These are phyloP conservation scores for Russula lepida DNA, from an alignment of 768 basidiomycete species.

Conservation along the genomic window DNA sequence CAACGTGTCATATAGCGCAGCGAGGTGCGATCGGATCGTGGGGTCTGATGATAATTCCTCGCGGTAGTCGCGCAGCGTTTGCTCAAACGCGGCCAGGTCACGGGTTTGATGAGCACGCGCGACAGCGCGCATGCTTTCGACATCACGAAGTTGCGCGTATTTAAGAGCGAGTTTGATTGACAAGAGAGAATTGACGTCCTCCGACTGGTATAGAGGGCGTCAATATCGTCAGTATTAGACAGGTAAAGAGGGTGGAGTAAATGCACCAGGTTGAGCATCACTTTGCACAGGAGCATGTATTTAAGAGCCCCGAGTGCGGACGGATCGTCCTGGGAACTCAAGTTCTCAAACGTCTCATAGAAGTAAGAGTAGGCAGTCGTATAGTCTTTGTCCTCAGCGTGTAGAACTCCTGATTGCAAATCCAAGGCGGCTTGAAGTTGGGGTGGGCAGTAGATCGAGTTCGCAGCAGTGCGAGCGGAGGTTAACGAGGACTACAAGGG, in stretches of 20 bases:
- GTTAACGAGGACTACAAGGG: constrained; percentile 69
- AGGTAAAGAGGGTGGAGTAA: not conserved
- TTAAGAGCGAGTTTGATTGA: constrained; percentile 82
- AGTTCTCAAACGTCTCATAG: constrained; percentile 91
- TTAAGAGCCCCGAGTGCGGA: constrained; percentile 79
- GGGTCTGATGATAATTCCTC: constrained; percentile 91
- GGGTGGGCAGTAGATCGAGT: constrained; percentile 89
- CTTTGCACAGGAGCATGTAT: constrained; percentile 97
- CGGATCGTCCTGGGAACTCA: constrained; percentile 60
- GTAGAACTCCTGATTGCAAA: constrained; percentile 70
- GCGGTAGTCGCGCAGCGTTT: constrained; percentile 77
- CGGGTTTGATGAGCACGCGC: constrained; percentile 91
- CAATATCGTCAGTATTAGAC: not conserved
- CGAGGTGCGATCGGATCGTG: constrained; percentile 90
- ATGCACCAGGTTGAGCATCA: constrained; percentile 91
- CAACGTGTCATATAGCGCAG: constrained; percentile 90
- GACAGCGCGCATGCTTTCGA: constrained; percentile 93
- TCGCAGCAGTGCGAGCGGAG: constrained; percentile 86
- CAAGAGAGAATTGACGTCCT: constrained; percentile 84
- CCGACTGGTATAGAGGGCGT: constrained; percentile 49
- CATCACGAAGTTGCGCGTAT: constrained; percentile 80
- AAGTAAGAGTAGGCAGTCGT: constrained; percentile 97
- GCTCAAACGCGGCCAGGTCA: constrained; percentile 84
- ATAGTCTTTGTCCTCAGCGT: constrained; percentile 97
- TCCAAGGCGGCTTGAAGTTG: constrained; percentile 54